phyloP scores from a whole-genome alignment of 2,329 filamentous ascomycete genomes.

The Fusarium oxysporum region DNA sequence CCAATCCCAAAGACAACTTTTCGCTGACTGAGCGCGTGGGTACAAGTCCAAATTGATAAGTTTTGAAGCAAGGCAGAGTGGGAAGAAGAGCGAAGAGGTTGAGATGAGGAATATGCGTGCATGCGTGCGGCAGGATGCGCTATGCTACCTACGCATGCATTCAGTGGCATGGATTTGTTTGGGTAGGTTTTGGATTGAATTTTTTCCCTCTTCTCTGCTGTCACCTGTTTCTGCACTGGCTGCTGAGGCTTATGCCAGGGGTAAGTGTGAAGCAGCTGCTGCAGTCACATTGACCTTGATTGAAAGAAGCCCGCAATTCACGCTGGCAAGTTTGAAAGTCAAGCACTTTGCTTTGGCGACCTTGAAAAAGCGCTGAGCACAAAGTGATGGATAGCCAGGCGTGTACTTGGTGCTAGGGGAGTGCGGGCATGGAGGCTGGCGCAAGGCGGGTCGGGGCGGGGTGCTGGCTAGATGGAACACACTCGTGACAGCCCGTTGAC shows the following conservation, averaged over 20 bases:
- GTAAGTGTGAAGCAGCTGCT: conserved; percentile 36
- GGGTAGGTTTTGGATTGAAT: conserved; percentile 11
- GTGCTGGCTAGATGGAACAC: conserved; percentile 48
- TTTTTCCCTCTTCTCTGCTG: conserved; percentile 2
- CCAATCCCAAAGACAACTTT: conserved; percentile 10
- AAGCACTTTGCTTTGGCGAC: conserved; percentile 15
- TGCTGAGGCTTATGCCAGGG: conserved; percentile 43
- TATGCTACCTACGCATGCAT: conserved; percentile 44
- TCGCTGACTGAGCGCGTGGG: conserved; percentile 33
- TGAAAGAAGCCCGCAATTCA: conserved; percentile 32
- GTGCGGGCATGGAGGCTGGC: conserved; percentile 45
- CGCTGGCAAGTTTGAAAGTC: conserved; percentile 27
- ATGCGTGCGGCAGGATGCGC: conserved; percentile 40
- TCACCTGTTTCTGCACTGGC: conserved; percentile 31
- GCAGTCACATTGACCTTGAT: conserved; percentile 11
- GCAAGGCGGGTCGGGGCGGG: conserved; percentile 49
- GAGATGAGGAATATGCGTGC: conserved; percentile 17
- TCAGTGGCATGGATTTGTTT: conserved; percentile 45
- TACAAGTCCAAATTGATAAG: conserved; percentile 10
- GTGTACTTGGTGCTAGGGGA: conserved; percentile 42
- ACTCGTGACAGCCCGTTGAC: conserved; percentile 48
- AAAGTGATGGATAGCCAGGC: conserved; percentile 30
- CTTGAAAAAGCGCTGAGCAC: conserved; percentile 29
- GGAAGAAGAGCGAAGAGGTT: conserved; percentile 18
- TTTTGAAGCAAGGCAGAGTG: conserved; percentile 14